Evolutionary conservation across 768 basidiomycete species (phyloP).

Genomic region (Tremella mesenterica): DNA sequence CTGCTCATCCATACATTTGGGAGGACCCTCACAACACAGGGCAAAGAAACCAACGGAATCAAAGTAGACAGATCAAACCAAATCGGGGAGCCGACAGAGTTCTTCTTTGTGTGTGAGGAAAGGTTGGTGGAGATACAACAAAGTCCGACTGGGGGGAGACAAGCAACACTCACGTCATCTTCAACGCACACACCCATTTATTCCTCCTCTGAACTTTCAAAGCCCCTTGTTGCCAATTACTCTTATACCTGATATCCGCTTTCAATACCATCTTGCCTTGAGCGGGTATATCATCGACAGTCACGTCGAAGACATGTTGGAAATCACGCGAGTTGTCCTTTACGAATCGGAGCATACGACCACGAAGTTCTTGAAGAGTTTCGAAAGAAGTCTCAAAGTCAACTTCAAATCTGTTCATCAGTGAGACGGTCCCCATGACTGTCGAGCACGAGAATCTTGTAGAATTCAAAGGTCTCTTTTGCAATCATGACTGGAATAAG

Average conservation of each 20-base stretch:
- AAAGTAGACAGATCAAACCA: too few species aligned
- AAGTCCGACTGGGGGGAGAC: too few species aligned
- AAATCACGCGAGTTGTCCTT: conserved; percentile 65
- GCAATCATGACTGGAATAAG: too few species aligned
- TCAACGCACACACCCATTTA: conserved; percentile 86
- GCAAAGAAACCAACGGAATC: too few species aligned
- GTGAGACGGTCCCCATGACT: too few species aligned
- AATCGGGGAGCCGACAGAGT: too few species aligned
- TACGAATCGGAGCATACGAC: conserved; percentile 71
- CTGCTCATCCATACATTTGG: too few species aligned
- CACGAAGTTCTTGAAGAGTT: conserved; percentile 65
- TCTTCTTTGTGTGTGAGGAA: too few species aligned
- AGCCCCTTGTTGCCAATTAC: conserved; percentile 71
- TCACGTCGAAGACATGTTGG: conserved; percentile 59
- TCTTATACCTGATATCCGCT: conserved; percentile 81
- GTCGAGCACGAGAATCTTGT: too few species aligned
- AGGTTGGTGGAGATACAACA: too few species aligned
- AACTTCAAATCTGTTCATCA: conserved; percentile 56
- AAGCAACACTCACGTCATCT: conserved; percentile 52
- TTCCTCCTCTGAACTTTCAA: conserved; percentile 65
- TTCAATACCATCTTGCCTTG: conserved; percentile 68
- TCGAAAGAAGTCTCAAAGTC: conserved; percentile 69
- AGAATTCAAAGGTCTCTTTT: too few species aligned
- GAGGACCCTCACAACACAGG: too few species aligned
- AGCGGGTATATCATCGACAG: conserved; percentile 60